phyloP scores from a whole-genome alignment of 2,329 filamentous ascomycete species.

The Neopestalotiopsis sp. region DNA sequence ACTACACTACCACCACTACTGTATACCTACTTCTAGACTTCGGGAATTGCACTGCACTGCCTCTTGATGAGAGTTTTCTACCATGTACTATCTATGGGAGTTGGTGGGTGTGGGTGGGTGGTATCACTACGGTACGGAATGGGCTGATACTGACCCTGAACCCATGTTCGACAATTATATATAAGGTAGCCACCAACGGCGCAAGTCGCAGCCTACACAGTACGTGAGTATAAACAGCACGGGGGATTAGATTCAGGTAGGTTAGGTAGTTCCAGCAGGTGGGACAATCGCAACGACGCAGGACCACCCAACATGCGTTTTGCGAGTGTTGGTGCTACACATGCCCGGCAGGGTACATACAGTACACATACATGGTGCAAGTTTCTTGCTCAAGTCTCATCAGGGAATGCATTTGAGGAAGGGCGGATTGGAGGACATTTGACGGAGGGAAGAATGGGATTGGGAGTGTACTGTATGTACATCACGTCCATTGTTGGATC shows the following conservation, averaged over 20 bases:
- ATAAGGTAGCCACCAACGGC: not conserved
- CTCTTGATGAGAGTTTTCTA: no score
- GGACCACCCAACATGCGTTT: not conserved
- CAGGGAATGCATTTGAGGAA: not conserved
- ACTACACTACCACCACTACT: no score
- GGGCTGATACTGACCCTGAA: slow-evolving; percentile 1
- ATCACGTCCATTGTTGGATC: not conserved
- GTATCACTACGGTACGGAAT: not conserved
- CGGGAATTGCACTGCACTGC: not conserved
- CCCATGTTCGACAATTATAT: not conserved
- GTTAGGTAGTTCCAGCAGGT: not conserved
- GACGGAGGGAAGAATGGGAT: not conserved
- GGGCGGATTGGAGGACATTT: not conserved
- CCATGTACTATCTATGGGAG: not conserved
- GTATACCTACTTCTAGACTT: not conserved
- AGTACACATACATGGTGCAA: not conserved
- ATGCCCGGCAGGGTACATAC: not conserved
- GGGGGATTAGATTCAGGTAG: not conserved
- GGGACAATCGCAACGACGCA: not conserved
- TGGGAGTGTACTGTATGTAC: no score
- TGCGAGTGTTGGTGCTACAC: not conserved
- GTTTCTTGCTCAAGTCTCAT: not conserved
- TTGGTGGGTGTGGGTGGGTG: not conserved
- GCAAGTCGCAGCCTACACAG: not conserved
- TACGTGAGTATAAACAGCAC: not conserved